A percentile compares a stretch with the other conserved stretches of the same genome.
Conservation (phyloP, 331 rosid genomes). For the Erythrophleum ivorense region DNA sequence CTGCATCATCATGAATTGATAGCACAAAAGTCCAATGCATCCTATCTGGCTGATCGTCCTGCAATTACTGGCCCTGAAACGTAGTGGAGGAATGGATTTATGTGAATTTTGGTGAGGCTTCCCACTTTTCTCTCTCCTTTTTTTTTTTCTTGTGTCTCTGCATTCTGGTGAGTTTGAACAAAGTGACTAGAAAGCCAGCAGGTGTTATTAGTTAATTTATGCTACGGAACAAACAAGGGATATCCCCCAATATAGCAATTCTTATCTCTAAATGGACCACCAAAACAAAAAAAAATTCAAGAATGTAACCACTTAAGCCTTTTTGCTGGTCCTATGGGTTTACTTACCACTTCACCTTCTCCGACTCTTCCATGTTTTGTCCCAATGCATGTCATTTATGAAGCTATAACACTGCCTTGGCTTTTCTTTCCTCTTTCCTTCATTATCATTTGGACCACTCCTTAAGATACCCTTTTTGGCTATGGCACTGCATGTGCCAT, state of each 20-base stretch:
- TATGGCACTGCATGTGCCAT: conserved; percentile 29
- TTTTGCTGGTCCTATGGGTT: conserved; percentile 14
- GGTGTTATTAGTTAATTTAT: not conserved
- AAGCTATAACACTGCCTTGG: not conserved
- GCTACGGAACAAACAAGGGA: not conserved
- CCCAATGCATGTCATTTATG: conserved; percentile 25
- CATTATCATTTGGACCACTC: conserved; percentile 43
- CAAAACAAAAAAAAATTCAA: not conserved
- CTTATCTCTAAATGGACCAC: conserved; percentile 41
- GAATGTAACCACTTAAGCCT: not conserved
- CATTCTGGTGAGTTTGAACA: not conserved
- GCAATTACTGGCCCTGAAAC: not conserved
- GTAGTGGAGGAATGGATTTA: not conserved
- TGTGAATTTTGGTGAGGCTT: not conserved
- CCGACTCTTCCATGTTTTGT: conserved; percentile 29
- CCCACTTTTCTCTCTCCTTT: not conserved
- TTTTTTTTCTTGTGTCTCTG: not conserved
- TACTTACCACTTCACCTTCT: not conserved
- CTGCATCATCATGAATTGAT: not conserved
- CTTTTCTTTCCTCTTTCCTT: conserved; percentile 23
- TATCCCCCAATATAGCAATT: conserved; percentile 29
- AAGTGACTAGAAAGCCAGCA: conserved; percentile 19
- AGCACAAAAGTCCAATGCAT: conserved; percentile 23
- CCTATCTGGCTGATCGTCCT: not conserved
- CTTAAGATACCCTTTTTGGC: conserved; percentile 20